phyloP scores from a whole-genome alignment of 768 basidiomycete genomes.

The Boletus barrowsii region DNA sequence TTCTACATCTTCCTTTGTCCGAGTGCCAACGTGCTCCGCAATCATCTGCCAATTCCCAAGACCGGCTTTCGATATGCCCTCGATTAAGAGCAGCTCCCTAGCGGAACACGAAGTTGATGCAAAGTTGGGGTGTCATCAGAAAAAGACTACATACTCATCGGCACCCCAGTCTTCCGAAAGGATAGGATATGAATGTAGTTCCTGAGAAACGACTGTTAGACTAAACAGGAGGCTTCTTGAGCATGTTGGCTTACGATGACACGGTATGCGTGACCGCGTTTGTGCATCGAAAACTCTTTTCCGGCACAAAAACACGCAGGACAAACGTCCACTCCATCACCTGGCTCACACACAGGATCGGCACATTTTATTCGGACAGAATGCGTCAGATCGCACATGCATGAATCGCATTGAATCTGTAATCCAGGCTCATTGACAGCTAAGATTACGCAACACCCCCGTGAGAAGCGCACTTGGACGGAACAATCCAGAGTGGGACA shows the following conservation, averaged over 20 bases:
- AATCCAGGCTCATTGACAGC: constrained; percentile 80
- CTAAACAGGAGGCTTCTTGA: background rate
- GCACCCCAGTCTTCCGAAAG: constrained; percentile 96
- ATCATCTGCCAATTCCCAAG: constrained; percentile 97
- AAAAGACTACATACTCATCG: constrained; percentile 69
- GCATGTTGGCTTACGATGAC: constrained; percentile 62
- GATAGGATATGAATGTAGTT: constrained; percentile 95
- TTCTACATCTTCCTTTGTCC: constrained; percentile 92
- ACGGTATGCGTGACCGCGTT: constrained; percentile 83
- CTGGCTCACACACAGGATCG: constrained; percentile 66
- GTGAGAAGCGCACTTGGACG: constrained; percentile 25
- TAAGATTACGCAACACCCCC: constrained; percentile 35
- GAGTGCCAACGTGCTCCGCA: constrained; percentile 90
- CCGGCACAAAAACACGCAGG: constrained; percentile 90
- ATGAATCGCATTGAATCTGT: constrained; percentile 81
- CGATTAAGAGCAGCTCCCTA: constrained; percentile 86
- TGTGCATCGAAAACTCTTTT: constrained; percentile 84
- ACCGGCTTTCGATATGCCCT: constrained; percentile 83
- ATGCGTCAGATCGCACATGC: constrained; percentile 87
- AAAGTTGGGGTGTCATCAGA: background rate
- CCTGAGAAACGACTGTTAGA: constrained; percentile 45
- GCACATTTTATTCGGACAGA: constrained; percentile 98
- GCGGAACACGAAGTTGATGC: constrained; percentile 1
- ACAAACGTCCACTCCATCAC: constrained; percentile 89
- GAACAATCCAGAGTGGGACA: background rate